phyloP scores from a whole-genome alignment of 2,329 filamentous ascomycete species.

The Pseudodiploospora longispora region DNA sequence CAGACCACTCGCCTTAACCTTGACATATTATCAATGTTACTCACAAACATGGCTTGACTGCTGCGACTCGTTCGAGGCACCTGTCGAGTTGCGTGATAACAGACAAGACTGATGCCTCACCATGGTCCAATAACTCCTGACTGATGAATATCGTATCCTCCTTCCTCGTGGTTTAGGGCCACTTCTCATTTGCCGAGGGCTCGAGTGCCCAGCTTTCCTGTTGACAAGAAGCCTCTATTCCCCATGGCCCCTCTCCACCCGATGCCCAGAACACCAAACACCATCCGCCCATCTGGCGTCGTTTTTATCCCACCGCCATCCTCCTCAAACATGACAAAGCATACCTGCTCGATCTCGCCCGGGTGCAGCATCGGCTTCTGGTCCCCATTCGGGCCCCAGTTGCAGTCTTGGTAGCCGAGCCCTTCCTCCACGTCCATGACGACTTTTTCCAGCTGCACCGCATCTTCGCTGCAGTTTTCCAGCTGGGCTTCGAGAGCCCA shows the following conservation, averaged over 20 bases:
- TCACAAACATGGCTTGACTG: too few species aligned
- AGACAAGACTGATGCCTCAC: too few species aligned
- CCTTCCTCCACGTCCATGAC: slow-evolving; percentile 45
- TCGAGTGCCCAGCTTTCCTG: slow-evolving; percentile 65
- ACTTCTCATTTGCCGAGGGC: slow-evolving; percentile 19
- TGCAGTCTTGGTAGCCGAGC: slow-evolving; percentile 45
- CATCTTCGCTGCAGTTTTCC: slow-evolving; percentile 84
- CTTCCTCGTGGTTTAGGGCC: too few species aligned
- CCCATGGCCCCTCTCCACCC: slow-evolving; percentile 89
- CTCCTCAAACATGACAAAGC: slow-evolving; percentile 48
- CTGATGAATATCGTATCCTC: too few species aligned
- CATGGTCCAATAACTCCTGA: too few species aligned
- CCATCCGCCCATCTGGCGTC: slow-evolving; percentile 47
- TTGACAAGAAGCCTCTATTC: slow-evolving; percentile 77
- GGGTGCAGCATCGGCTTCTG: slow-evolving; percentile 50
- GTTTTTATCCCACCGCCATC: slow-evolving; percentile 34
- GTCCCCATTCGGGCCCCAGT: slow-evolving; percentile 41
- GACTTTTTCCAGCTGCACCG: slow-evolving; percentile 67
- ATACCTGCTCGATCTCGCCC: slow-evolving; percentile 58
- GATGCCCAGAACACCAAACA: slow-evolving; percentile 75
- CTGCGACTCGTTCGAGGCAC: too few species aligned
- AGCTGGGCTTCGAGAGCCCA: slow-evolving; percentile 91
- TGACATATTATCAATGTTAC: too few species aligned
- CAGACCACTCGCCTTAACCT: too few species aligned
- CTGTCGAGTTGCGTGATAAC: too few species aligned